Conservation (phyloP, 2,329 filamentous ascomycete species). For the Tolypocladium nubicola region DNA sequence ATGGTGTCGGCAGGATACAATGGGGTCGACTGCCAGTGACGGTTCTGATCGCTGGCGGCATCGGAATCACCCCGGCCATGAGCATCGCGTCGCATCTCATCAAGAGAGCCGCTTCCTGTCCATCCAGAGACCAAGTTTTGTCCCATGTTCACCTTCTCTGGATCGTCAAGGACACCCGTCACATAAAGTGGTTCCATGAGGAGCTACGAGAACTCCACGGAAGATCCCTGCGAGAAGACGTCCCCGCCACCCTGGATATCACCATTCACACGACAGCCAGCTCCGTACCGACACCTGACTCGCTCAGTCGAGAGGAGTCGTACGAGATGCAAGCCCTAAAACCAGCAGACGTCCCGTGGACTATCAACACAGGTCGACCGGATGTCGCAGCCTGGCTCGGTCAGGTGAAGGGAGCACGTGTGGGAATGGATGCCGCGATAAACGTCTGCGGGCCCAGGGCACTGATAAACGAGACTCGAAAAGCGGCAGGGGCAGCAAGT, state of each 20-base stretch:
- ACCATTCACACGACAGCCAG: not conserved
- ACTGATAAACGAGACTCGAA: not conserved
- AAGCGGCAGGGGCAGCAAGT: not conserved
- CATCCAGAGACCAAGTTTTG: not conserved
- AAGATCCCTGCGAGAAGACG: not conserved
- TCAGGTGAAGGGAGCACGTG: not conserved
- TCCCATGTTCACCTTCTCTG: not conserved
- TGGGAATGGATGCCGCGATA: not conserved
- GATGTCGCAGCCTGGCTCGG: not conserved
- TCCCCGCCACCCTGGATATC: not conserved
- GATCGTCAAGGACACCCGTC: not conserved
- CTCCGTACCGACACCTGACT: not conserved
- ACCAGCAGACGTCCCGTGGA: not conserved
- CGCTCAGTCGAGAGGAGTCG: not conserved
- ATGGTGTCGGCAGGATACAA: conserved; percentile 8
- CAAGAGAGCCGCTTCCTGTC: not conserved
- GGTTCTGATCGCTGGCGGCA: conserved; percentile 12
- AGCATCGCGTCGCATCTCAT: conserved; percentile 12
- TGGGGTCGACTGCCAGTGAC: conserved; percentile 9
- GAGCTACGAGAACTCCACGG: not conserved
- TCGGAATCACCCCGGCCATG: conserved; percentile 13
- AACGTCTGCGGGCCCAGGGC: conserved; percentile 1
- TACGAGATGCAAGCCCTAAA: not conserved
- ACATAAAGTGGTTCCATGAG: not conserved
- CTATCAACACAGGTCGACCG: not conserved